These are phyloP conservation scores for Dysphania ambrosioides DNA, from an alignment of 148 eudicot genomes.

Conservation along the genomic window DNA sequence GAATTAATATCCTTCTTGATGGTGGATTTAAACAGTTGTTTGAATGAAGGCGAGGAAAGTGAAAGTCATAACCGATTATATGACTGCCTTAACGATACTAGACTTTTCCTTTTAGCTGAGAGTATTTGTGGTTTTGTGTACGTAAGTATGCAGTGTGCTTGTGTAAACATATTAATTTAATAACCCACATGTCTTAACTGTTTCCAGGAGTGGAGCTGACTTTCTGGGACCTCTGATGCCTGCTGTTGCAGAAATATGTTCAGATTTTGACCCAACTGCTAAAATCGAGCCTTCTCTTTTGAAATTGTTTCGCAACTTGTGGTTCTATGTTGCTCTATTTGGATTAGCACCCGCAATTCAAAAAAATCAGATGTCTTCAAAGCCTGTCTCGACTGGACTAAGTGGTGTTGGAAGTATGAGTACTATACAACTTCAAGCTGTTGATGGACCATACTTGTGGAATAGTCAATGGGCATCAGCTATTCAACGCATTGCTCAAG, in stretches of 20 bases:
- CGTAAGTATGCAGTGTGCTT: neutral
- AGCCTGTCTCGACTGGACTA: conserved; percentile 62
- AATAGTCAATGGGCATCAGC: conserved; percentile 84
- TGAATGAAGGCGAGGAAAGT: neutral
- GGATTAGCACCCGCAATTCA: conserved; percentile 98
- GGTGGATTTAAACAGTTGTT: neutral
- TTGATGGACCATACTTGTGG: conserved; percentile 96
- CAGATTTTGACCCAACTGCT: conserved; percentile 81
- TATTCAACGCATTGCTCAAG: conserved; percentile 89
- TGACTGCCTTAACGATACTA: neutral
- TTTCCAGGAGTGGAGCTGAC: conserved; percentile 97
- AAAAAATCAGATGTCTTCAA: conserved; percentile 46
- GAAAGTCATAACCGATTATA: neutral
- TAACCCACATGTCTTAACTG: conserved; percentile 3
- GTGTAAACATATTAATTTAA: neutral
- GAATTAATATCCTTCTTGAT: neutral
- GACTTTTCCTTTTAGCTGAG: neutral
- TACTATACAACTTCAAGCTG: conserved; percentile 84
- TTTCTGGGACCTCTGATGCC: conserved; percentile 97
- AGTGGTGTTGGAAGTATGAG: conserved; percentile 79
- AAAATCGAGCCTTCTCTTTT: conserved; percentile 88
- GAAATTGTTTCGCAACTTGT: conserved; percentile 91
- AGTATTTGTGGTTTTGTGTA: neutral
- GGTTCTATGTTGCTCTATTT: conserved; percentile 97
- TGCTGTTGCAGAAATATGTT: conserved; percentile 96